Evolutionary conservation across 495 filamentous ascomycete species (phyloP).

Genomic region (Rusavskia elegans): DNA sequence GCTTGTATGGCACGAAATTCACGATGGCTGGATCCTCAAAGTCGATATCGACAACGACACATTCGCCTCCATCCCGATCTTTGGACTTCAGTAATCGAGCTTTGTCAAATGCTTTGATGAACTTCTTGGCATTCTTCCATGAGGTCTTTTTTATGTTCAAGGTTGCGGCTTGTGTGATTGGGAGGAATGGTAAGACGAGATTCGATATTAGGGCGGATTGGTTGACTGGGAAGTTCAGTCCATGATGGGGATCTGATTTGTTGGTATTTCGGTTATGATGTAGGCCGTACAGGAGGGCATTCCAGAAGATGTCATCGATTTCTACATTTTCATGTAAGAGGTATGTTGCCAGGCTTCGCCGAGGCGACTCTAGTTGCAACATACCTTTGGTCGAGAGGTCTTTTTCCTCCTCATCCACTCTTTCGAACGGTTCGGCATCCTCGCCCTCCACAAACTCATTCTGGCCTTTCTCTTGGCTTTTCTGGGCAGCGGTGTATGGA

Average conservation of each 20-base stretch:
- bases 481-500: slow-evolving; percentile 15
- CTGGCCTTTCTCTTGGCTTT: slow-evolving; percentile 3
- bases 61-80: slow-evolving; percentile 49
- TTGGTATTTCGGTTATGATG: slow-evolving; percentile 35
- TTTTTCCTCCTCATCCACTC: slow-evolving; percentile 23
- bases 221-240: slow-evolving; percentile 43
- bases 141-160: slow-evolving; percentile 61
- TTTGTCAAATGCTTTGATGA: slow-evolving; percentile 58
- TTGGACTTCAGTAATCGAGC: slow-evolving; percentile 45
- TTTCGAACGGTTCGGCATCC: slow-evolving; percentile 13
- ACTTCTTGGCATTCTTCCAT: slow-evolving; percentile 61
- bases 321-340: slow-evolving; percentile 25
- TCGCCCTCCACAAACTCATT: slow-evolving; percentile 19
- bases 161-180: slow-evolving; percentile 38
- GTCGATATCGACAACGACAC: slow-evolving; percentile 50
- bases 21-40: slow-evolving; percentile 38
- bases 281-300: slow-evolving; percentile 53
- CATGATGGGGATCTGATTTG: slow-evolving; percentile 32
- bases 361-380: background rate
- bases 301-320: slow-evolving; percentile 50
- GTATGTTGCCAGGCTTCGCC: background rate
- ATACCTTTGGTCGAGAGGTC: slow-evolving; percentile 42
- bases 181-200: slow-evolving; percentile 52
- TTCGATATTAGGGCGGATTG: slow-evolving; percentile 51
- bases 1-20: slow-evolving; percentile 45